Evolutionary conservation across 805 yeast species (phyloP).

Genomic region (Saccharomycodes ludwigii): DNA sequence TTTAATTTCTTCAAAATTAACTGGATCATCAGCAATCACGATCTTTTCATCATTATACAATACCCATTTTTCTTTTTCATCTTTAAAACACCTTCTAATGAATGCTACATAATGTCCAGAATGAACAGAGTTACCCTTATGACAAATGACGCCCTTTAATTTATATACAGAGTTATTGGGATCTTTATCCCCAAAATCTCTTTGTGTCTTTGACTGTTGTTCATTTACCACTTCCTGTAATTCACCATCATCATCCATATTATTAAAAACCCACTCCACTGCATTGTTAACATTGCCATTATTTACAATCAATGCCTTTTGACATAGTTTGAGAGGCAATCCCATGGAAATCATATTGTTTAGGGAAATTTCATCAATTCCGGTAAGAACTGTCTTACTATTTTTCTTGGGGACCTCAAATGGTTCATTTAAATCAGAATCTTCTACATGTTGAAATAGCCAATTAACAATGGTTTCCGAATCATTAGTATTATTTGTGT

Average conservation of each 20-base stretch:
- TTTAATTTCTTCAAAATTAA: constrained; percentile 30
- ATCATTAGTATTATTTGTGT: constrained; percentile 48
- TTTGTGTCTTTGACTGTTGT: constrained; percentile 7
- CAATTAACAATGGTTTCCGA: constrained; percentile 78
- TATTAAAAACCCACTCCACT: constrained; percentile 80
- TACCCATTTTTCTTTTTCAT: constrained; percentile 45
- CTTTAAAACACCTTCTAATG: constrained; percentile 32
- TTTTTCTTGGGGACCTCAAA: constrained; percentile 24
- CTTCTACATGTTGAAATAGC: constrained; percentile 85
- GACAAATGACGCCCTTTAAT: constrained; percentile 67
- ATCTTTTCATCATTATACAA: constrained; percentile 86
- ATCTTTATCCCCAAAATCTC: constrained; percentile 10
- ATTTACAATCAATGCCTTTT: constrained; percentile 54
- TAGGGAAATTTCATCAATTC: constrained; percentile 17
- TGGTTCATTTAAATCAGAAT: constrained; percentile 60
- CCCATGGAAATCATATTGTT: constrained; percentile 52
- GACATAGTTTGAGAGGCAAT: constrained; percentile 49
- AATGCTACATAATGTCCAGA: constrained; percentile 89
- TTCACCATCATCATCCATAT: constrained; percentile 69
- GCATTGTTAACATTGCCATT: constrained; percentile 58
- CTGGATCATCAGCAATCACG: constrained; percentile 37
- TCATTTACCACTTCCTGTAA: constrained; percentile 19
- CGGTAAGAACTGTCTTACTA: background rate
- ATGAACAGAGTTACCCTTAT: constrained; percentile 80
- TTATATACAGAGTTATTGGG: constrained; percentile 10